Conservation (phyloP, 352 stramenopile genomes). For the Globisporangium cederbergense region DNA sequence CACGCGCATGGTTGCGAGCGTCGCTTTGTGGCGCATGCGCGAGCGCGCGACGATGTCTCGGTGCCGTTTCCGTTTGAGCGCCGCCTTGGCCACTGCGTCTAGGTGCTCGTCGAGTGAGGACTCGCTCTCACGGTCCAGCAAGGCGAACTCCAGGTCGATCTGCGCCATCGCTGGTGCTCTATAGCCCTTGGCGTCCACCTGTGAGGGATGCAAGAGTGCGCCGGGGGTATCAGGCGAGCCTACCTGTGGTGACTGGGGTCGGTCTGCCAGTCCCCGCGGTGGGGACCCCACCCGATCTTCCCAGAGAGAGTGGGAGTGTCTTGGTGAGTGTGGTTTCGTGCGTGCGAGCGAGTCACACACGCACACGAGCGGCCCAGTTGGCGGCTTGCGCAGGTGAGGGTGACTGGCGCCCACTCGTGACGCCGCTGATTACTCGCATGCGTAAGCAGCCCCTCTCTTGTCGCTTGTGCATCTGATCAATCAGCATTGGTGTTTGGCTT, state of each 20-base stretch:
- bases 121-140: background rate
- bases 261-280: background rate
- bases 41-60: slow-evolving; percentile 37
- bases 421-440: slow-evolving; percentile 1
- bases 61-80: slow-evolving; percentile 25
- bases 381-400: background rate
- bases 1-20: slow-evolving; percentile 24
- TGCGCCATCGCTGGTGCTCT: background rate
- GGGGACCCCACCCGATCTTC: background rate
- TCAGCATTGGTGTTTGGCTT: no score
- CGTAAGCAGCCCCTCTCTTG: background rate
- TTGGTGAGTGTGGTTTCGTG: slow-evolving; percentile 1
- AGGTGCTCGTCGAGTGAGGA: slow-evolving; percentile 7
- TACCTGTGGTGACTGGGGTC: background rate
- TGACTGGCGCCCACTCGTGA: background rate
- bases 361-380: background rate
- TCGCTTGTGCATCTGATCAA: no score
- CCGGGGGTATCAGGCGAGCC: background rate
- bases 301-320: background rate
- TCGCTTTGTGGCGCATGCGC: slow-evolving; percentile 26
- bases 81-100: slow-evolving; percentile 24
- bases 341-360: background rate
- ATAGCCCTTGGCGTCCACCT: background rate
- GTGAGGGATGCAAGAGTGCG: background rate
- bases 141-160: background rate